Conservation (phyloP, 371 early-diverging fungal genomes). For the Cokeromyces recurvatus region DNA sequence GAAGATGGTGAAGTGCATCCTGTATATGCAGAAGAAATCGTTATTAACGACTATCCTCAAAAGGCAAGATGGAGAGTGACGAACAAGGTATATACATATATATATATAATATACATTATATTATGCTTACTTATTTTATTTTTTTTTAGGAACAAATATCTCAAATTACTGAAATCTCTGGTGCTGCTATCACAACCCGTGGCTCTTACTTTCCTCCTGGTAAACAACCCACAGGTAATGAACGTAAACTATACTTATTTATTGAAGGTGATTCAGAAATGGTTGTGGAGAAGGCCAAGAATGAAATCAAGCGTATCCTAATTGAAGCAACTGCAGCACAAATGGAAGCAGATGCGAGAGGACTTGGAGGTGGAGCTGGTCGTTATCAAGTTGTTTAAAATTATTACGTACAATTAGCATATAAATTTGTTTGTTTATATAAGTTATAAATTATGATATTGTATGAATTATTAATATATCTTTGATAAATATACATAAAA, state of each 20-base stretch:
- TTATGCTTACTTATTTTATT: no score
- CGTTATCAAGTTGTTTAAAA: constrained; percentile 46
- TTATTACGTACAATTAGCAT: no score
- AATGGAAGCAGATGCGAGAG: constrained; percentile 67
- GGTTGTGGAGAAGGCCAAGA: constrained; percentile 88
- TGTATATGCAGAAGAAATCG: constrained; percentile 79
- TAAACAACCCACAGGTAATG: constrained; percentile 67
- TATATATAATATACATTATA: no score
- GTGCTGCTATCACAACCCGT: constrained; percentile 92
- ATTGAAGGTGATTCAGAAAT: constrained; percentile 92
- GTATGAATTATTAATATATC: no score
- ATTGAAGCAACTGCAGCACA: constrained; percentile 78
- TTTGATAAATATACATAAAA: no score
- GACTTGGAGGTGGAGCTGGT: constrained; percentile 42
- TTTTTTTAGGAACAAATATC: constrained; percentile 73
- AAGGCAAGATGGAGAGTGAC: constrained; percentile 96
- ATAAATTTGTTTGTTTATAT: no score
- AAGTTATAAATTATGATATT: no score
- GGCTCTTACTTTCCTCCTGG: constrained; percentile 88
- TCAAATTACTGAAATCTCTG: constrained; percentile 86
- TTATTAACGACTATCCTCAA: constrained; percentile 96
- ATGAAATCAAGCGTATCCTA: constrained; percentile 87
- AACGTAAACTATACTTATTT: constrained; percentile 90
- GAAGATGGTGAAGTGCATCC: constrained; percentile 22
- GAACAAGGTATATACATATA: constrained; percentile 61